Evolutionary conservation across 2,329 filamentous ascomycete species (phyloP), one percentile per base, ranked within the genome.

Genomic region (Albifimbria verrucaria): DNA sequence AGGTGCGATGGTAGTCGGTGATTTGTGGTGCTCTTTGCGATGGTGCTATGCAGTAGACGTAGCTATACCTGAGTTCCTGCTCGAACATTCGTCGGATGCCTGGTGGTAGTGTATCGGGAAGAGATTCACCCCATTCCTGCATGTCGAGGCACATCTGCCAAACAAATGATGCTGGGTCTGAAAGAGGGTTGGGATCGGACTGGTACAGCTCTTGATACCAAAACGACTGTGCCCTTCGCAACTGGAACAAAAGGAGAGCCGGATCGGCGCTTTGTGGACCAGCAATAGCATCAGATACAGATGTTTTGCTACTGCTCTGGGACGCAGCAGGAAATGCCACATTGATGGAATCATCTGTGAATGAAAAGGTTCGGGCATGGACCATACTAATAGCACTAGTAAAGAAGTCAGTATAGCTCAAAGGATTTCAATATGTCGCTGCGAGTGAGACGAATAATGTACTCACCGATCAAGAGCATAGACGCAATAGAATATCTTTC

Each of bases 191-290:
- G 1, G 86, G 82, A 10, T 89, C 88, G 18, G 86, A 89, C 63
- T 94, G 90, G 65, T 94, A 94, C 3, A 97, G 82, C 21, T 87
- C 83, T 64, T 95, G 92, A 62, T 97, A 97, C 84, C 91, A 96
- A 48, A 81, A 81, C 0, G 94, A 97, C 67, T 97, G 88, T 7
- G 90, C 82, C 54, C 87, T 83, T n/a, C 93, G 88, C 9, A 97
- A 82, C 61, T 87, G 86, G 66, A 96, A 93, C 2, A 96, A 74
- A 18, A 92, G 80, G 11, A 91, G 76, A 0, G 92, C 91, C 5
- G 89, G 83, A 52, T 89, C 85, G 28, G 88, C 81, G 1, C 69
- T 79, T 61, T 72, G 78, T 59, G 67, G 79, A 54, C 66, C 75
- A 62, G 66, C 64, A 42, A 77, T 72, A 50, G 77, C 67, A 3